Conservation (phyloP, 495 filamentous ascomycete genomes). For the Neurospora sp. region DNA sequence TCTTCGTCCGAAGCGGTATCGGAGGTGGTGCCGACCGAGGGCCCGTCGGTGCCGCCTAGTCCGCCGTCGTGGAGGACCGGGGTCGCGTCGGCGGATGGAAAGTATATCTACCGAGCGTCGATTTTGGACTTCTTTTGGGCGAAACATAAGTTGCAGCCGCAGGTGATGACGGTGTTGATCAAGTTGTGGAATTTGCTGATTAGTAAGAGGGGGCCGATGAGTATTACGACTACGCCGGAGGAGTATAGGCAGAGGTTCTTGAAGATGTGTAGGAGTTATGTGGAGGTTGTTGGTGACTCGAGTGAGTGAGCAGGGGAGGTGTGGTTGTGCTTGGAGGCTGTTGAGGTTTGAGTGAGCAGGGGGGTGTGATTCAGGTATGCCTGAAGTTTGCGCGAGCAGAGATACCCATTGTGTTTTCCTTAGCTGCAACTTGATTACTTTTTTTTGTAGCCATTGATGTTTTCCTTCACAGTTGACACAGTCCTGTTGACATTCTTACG, state of each 20-base stretch:
- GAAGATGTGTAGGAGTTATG: constrained; percentile 45
- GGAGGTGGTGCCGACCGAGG: constrained; percentile 14
- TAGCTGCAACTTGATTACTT: neutral
- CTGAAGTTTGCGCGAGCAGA: neutral
- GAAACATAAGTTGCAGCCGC: constrained; percentile 52
- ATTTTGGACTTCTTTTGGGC: constrained; percentile 66
- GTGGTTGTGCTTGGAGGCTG: neutral
- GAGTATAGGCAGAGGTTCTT: constrained; percentile 59
- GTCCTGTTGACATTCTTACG: neutral
- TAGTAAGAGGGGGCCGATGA: constrained; percentile 50
- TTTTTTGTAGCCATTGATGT: neutral
- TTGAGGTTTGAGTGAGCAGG: neutral
- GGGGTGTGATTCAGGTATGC: neutral
- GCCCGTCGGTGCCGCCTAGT: constrained; percentile 20
- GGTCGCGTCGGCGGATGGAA: constrained; percentile 44
- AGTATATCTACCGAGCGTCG: constrained; percentile 52
- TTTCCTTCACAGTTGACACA: neutral
- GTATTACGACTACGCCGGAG: constrained; percentile 53
- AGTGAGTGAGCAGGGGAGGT: neutral
- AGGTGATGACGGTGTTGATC: constrained; percentile 50
- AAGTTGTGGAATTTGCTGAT: constrained; percentile 49
- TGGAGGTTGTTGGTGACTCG: constrained; percentile 36
- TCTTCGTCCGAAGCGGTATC: constrained; percentile 9
- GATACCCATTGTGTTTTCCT: neutral
- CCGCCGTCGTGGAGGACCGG: constrained; percentile 47